phyloP scores from a whole-genome alignment of 441 rosid species.

The Euphorbia corollata region DNA sequence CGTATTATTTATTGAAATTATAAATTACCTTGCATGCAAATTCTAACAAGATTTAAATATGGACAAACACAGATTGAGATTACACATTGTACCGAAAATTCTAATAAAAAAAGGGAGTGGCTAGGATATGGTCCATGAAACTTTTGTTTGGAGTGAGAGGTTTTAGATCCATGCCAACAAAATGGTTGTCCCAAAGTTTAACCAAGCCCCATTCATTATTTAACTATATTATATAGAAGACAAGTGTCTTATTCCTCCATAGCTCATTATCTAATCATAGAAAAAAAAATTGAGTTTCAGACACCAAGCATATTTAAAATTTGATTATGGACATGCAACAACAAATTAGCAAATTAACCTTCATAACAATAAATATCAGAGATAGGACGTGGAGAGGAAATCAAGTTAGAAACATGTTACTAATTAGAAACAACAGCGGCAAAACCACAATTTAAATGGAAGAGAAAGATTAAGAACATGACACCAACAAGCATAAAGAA shows the following conservation, averaged over 20 bases:
- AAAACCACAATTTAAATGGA: no score
- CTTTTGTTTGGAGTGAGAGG: not conserved
- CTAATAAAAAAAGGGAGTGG: not conserved
- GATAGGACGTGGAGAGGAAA: no score
- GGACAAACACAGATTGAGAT: not conserved
- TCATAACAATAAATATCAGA: not conserved
- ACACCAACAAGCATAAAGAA: no score
- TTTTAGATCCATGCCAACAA: not conserved
- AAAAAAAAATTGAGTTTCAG: not conserved
- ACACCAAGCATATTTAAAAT: not conserved
- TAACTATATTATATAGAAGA: not conserved
- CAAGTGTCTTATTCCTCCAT: not conserved
- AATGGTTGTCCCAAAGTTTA: no score
- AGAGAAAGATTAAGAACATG: no score
- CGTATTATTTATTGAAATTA: no score
- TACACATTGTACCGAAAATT: not conserved
- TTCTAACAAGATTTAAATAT: not conserved
- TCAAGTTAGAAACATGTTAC: no score
- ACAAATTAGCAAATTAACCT: not conserved
- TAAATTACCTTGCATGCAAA: not conserved
- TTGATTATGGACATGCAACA: not conserved
- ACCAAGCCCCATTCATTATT: not conserved
- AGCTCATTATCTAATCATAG: conserved; percentile 7
- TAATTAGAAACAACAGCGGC: no score
- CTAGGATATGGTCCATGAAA: not conserved